Evolutionary conservation across 148 eudicot species (phyloP).

Genomic region (Vaccinium corymbosum): DNA sequence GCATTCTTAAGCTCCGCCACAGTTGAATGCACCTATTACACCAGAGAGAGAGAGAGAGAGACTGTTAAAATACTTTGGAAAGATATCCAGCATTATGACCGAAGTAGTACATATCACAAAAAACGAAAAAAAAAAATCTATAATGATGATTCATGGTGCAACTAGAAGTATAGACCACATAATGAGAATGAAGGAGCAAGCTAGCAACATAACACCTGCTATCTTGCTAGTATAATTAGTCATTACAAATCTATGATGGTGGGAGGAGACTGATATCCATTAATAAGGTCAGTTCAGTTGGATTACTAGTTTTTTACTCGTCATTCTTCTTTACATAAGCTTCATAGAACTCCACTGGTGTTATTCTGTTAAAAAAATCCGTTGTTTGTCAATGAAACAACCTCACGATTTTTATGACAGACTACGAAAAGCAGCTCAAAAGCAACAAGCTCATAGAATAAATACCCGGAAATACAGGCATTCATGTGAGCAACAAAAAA

Average conservation of each 20-base stretch:
- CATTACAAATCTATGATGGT: neutral
- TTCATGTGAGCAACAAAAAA: neutral
- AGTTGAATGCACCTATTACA: constrained; percentile 68
- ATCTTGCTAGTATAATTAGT: neutral
- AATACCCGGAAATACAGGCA: neutral
- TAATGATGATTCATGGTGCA: neutral
- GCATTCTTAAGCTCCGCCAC: constrained; percentile 88
- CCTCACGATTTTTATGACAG: neutral
- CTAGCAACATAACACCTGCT: neutral
- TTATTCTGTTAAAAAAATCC: neutral
- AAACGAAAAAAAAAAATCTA: neutral
- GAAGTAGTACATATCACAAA: neutral
- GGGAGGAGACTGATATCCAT: neutral
- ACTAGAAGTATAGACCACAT: neutral
- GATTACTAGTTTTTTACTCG: neutral
- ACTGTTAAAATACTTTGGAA: neutral
- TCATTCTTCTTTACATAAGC: neutral
- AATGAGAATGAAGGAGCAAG: neutral
- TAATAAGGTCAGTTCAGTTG: neutral
- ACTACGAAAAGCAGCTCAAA: constrained; percentile 9
- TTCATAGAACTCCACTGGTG: neutral
- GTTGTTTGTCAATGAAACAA: neutral
- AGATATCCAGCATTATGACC: neutral
- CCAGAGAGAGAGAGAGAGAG: neutral
- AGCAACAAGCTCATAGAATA: neutral